Conservation (phyloP, 2,329 filamentous ascomycete genomes). For the Drechslerella stenobrocha region DNA sequence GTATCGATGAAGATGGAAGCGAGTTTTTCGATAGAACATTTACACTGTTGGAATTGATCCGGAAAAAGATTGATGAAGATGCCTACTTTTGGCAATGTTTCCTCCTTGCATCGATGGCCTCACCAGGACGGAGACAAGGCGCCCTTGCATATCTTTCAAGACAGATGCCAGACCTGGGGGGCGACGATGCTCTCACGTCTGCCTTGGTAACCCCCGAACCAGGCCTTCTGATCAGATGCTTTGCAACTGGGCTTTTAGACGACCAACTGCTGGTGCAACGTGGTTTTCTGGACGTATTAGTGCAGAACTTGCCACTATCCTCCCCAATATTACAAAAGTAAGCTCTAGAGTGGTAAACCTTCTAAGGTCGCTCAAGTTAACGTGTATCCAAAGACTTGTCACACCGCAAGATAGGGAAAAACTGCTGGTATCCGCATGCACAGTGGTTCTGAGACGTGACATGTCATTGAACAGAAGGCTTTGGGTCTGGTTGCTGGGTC, state of each 20-base stretch:
- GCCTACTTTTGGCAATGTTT: slow-evolving; percentile 98
- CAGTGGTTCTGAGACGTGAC: slow-evolving; percentile 83
- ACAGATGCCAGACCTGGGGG: slow-evolving; percentile 70
- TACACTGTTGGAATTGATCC: slow-evolving; percentile 72
- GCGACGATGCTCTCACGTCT: slow-evolving; percentile 59
- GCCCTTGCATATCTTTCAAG: slow-evolving; percentile 83
- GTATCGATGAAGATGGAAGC: slow-evolving; percentile 91
- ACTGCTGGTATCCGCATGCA: slow-evolving; percentile 77
- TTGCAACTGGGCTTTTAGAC: slow-evolving; percentile 84
- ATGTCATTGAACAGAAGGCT: slow-evolving; percentile 94
- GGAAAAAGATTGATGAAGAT: slow-evolving; percentile 61
- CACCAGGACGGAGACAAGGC: slow-evolving; percentile 78
- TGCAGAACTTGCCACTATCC: slow-evolving; percentile 83
- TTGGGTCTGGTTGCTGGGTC: slow-evolving; percentile 95
- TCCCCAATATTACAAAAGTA: slow-evolving; percentile 76
- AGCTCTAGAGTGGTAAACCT: slow-evolving; percentile 57
- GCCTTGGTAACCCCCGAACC: slow-evolving; percentile 87
- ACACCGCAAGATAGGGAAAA: slow-evolving; percentile 76
- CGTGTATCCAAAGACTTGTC: slow-evolving; percentile 31
- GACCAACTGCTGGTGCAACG: slow-evolving; percentile 88
- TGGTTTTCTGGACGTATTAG: slow-evolving; percentile 88
- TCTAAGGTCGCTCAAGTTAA: not conserved
- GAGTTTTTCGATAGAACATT: slow-evolving; percentile 94
- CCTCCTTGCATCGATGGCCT: slow-evolving; percentile 89
- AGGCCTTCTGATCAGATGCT: slow-evolving; percentile 84